A percentile compares a stretch with the other conserved stretches of the same genome.
These are phyloP conservation scores for Letharia lupina DNA, from an alignment of 495 filamentous ascomycete genomes.

Conservation along the genomic window DNA sequence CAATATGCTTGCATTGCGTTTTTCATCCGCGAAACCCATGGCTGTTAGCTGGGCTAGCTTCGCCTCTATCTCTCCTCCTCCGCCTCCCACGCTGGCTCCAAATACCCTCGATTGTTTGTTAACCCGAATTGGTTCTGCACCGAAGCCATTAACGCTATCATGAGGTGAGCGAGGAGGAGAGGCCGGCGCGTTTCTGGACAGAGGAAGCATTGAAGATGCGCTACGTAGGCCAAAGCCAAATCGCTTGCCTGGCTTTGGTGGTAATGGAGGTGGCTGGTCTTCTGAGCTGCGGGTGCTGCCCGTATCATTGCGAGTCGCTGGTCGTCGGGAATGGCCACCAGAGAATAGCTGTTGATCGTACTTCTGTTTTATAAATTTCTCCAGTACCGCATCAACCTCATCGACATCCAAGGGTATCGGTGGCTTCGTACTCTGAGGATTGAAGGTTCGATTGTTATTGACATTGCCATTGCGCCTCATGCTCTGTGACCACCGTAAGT, in stretches of 20 bases:
- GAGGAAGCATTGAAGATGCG: conserved; percentile 60
- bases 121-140: conserved; percentile 26
- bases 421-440: conserved; percentile 72
- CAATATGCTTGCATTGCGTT: conserved; percentile 67
- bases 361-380: conserved; percentile 88
- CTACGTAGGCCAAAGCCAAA: conserved; percentile 67
- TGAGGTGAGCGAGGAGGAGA: conserved; percentile 30
- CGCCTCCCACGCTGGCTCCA: conserved; percentile 54
- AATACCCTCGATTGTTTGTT: conserved; percentile 58
- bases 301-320: conserved; percentile 37
- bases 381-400: conserved; percentile 85
- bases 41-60: conserved; percentile 74
- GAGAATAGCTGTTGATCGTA: conserved; percentile 63
- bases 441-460: conserved; percentile 77
- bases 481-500: conserved; percentile 46
- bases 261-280: conserved; percentile 65
- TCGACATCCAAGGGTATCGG: conserved; percentile 81
- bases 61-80: conserved; percentile 49
- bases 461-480: conserved; percentile 89
- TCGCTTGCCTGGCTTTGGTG: conserved; percentile 69
- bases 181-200: conserved; percentile 31
- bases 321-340: conserved; percentile 31
- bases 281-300: conserved; percentile 42
- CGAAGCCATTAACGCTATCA: conserved; percentile 21
- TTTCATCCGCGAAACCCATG: conserved; percentile 88